Percentiles rank a stretch among this genome's conserved stretches.
Conservation (phyloP, 768 basidiomycete genomes). For the Suillus plorans region DNA sequence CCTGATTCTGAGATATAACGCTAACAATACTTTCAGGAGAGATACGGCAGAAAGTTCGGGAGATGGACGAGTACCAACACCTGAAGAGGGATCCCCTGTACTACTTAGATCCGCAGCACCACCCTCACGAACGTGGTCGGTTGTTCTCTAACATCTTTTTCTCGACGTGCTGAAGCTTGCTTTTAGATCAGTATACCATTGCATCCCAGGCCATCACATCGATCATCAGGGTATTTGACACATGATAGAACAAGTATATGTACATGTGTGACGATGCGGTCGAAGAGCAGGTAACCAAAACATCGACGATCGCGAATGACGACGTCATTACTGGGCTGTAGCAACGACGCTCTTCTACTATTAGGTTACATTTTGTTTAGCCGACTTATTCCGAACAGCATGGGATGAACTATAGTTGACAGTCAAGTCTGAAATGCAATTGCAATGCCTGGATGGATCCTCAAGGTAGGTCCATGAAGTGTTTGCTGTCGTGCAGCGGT, state of each 20-base stretch:
- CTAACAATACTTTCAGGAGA: not conserved
- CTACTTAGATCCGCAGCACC: not conserved
- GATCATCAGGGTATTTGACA: not conserved
- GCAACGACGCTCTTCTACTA: not conserved
- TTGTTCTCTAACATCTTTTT: not conserved
- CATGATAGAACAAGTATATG: not conserved
- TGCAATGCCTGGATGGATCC: not conserved
- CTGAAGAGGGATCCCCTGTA: not conserved
- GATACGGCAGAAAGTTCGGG: not conserved
- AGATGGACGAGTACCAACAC: not conserved
- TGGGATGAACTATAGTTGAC: not conserved
- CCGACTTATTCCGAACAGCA: not conserved
- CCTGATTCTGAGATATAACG: not conserved
- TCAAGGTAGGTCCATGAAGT: no score
- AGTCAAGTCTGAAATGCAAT: not conserved
- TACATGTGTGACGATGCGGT: not conserved
- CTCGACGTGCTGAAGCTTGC: not conserved
- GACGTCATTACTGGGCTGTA: not conserved
- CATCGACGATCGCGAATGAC: not conserved
- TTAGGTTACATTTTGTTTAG: not conserved
- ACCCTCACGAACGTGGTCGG: not conserved
- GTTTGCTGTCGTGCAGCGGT: no score
- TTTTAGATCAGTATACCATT: not conserved
- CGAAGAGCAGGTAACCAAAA: no score
- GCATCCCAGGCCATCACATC: not conserved